phyloP scores from a whole-genome alignment of 2,329 filamentous ascomycete genomes.

The Talaromyces funiculosus region DNA sequence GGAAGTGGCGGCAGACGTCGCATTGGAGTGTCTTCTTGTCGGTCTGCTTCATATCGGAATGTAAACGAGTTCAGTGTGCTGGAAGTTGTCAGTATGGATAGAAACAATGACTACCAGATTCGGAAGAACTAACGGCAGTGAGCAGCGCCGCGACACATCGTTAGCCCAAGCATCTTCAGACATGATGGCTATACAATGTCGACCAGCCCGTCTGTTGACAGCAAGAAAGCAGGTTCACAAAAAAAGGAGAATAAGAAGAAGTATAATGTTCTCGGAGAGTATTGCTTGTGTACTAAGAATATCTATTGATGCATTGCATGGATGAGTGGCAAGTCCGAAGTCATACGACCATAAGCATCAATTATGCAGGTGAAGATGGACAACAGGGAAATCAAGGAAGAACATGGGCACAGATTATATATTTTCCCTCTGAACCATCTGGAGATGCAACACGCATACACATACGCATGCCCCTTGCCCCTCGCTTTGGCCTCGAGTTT shows the following conservation, averaged over 20 bases:
- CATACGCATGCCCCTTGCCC: conserved; percentile 15
- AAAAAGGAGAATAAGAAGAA: conserved; percentile 1
- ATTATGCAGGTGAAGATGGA: not conserved
- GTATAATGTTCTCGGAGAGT: conserved; percentile 8
- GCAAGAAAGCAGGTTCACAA: conserved; percentile 4
- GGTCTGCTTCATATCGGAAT: conserved; percentile 16
- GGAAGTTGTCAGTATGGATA: not conserved
- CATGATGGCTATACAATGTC: conserved; percentile 16
- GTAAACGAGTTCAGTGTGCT: conserved; percentile 24
- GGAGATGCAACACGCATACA: conserved; percentile 10
- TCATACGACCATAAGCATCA: not conserved
- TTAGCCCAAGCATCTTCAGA: conserved; percentile 28
- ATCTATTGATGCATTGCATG: conserved; percentile 11
- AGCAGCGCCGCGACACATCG: conserved; percentile 28
- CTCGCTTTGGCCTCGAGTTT: conserved; percentile 16
- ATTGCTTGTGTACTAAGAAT: not conserved
- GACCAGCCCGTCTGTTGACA: not conserved
- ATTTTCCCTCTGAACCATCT: not conserved
- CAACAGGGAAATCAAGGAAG: conserved; percentile 1
- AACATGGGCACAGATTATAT: conserved; percentile 14
- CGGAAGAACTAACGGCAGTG: conserved; percentile 29
- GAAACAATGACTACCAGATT: not conserved
- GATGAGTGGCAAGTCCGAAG: not conserved
- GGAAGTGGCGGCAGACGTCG: conserved; percentile 35
- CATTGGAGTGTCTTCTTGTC: conserved; percentile 27